Conservation (phyloP, 2,329 filamentous ascomycete species). For the Fusarium succisae region DNA sequence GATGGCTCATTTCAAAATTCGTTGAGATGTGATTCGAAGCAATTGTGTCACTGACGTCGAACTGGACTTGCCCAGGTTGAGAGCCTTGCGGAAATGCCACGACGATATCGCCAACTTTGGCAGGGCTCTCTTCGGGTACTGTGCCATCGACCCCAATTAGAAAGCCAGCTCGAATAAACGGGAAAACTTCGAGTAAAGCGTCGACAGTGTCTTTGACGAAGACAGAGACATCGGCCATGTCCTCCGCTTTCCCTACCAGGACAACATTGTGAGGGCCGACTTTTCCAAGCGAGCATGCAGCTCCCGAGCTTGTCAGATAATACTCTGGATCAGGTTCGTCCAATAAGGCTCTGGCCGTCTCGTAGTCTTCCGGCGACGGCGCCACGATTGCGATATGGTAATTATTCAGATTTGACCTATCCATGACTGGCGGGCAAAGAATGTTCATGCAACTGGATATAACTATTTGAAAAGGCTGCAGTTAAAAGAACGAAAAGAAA, state of each 20-base stretch:
- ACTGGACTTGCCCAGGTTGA: not conserved
- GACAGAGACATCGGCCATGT: rapidly evolving
- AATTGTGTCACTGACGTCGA: not conserved
- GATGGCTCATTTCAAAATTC: not conserved
- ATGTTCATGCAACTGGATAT: too few species aligned
- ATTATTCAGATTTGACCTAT: too few species aligned
- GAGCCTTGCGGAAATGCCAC: not conserved
- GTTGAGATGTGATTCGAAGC: rapidly evolving
- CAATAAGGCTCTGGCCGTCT: not conserved
- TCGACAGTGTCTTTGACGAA: not conserved
- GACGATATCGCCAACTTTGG: not conserved
- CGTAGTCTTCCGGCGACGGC: not conserved
- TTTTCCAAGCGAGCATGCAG: not conserved
- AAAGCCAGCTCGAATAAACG: not conserved
- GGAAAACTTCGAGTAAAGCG: not conserved
- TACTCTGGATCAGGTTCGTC: rapidly evolving
- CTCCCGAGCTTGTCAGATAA: not conserved
- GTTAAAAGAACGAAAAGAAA: rapidly evolving
- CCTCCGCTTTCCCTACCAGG: rapidly evolving
- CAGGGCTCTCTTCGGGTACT: not conserved
- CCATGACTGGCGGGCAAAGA: not conserved
- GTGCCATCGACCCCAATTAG: not conserved
- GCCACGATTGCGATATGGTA: not conserved
- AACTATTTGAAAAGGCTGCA: rapidly evolving
- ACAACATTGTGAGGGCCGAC: not conserved